Conservation (phyloP, 768 basidiomycete genomes). For the Suillus weaverae region DNA sequence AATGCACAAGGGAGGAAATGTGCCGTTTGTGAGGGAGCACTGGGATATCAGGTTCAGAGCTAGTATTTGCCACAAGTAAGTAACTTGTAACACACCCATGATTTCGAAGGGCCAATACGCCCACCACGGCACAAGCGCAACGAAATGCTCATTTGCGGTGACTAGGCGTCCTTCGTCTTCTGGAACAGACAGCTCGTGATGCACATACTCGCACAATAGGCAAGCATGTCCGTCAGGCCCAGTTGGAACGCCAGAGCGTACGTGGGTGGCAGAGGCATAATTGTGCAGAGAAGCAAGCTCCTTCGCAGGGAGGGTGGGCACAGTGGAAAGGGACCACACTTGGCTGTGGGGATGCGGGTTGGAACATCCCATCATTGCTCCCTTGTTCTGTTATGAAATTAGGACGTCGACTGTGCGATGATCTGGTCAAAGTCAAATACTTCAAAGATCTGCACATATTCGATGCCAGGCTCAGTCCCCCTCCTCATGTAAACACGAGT, state of each 20-base stretch:
- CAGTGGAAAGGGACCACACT: slow-evolving; percentile 73
- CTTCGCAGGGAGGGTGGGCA: slow-evolving; percentile 69
- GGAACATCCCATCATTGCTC: slow-evolving; percentile 92
- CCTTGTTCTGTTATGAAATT: slow-evolving; percentile 68
- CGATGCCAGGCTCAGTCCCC: slow-evolving; percentile 63
- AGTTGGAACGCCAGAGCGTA: slow-evolving; percentile 47
- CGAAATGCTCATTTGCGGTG: slow-evolving; percentile 71
- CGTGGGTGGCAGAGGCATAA: slow-evolving; percentile 41
- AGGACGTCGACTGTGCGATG: slow-evolving; percentile 11
- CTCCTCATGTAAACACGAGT: slow-evolving; percentile 58
- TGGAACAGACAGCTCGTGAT: slow-evolving; percentile 52
- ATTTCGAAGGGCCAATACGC: slow-evolving; percentile 93
- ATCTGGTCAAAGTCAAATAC: slow-evolving; percentile 39
- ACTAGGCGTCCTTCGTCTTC: slow-evolving; percentile 62
- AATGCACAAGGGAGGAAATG: slow-evolving; percentile 65
- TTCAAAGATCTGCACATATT: slow-evolving; percentile 91
- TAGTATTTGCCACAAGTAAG: neutral
- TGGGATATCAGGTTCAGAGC: slow-evolving; percentile 26
- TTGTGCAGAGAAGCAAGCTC: slow-evolving; percentile 59
- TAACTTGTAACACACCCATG: slow-evolving; percentile 46
- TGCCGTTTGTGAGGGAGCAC: slow-evolving; percentile 80
- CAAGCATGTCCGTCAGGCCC: slow-evolving; percentile 62
- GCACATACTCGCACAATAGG: slow-evolving; percentile 78
- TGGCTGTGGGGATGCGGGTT: slow-evolving; percentile 96
- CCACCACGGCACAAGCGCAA: slow-evolving; percentile 93